Conservation (phyloP, 306 rosid genomes). For the Acacia confusa region DNA sequence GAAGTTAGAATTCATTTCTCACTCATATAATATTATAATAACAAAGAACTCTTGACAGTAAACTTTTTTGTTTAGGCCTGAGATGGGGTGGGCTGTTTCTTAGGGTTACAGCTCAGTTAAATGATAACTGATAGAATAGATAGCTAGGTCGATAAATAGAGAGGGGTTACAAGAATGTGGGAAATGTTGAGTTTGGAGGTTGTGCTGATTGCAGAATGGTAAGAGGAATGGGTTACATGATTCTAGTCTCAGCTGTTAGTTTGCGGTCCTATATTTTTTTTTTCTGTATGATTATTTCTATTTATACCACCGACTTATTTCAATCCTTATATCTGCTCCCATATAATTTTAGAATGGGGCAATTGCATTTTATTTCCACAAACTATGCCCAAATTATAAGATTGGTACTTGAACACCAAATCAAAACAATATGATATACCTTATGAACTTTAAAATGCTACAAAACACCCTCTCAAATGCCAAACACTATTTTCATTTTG, state of each 20-base stretch:
- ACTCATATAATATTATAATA: not conserved
- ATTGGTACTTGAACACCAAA: not conserved
- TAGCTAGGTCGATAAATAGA: not conserved
- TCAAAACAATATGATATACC: not conserved
- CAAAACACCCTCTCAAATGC: not conserved
- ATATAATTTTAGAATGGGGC: not conserved
- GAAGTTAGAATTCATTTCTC: not conserved
- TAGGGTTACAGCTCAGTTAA: not conserved
- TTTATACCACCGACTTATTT: not conserved
- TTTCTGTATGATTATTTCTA: not conserved
- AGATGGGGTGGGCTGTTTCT: not conserved
- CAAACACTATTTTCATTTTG: not conserved
- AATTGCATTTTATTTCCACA: not conserved
- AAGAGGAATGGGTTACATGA: not conserved
- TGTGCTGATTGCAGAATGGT: not conserved
- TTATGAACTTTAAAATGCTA: not conserved
- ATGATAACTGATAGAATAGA: not conserved
- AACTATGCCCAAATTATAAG: not conserved
- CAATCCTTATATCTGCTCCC: not conserved
- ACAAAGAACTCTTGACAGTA: not conserved
- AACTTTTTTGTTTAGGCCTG: not conserved
- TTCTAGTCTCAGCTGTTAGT: not conserved
- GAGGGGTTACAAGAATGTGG: not conserved
- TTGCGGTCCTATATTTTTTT: not conserved
- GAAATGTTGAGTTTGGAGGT: not conserved